These are phyloP conservation scores for Asterophora lycoperdoides DNA, from an alignment of 768 basidiomycete genomes.

Conservation along the genomic window DNA sequence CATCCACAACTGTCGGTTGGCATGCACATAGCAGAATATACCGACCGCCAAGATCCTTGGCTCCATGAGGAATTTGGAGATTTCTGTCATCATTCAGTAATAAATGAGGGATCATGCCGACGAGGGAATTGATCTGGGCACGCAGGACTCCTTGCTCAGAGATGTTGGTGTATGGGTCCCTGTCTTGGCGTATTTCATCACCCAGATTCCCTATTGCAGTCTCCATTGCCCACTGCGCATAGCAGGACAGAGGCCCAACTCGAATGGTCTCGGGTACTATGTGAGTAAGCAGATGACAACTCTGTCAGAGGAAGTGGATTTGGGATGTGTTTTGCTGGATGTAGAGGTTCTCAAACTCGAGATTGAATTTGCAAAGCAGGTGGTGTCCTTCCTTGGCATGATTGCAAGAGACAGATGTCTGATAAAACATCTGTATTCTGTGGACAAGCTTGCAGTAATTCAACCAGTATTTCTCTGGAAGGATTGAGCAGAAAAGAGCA, in stretches of 20 bases:
- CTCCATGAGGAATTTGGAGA: background rate
- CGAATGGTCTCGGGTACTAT: no score
- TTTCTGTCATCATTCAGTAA: background rate
- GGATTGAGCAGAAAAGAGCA: constrained; percentile 20
- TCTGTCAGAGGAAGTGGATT: background rate
- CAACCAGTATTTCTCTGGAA: constrained; percentile 22
- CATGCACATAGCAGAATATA: constrained; percentile 16
- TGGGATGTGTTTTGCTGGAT: no score
- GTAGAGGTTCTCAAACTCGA: constrained; percentile 8
- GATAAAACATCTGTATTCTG: no score
- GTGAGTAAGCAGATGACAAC: constrained; percentile 9
- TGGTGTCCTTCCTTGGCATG: constrained; percentile 2
- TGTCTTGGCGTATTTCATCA: no score
- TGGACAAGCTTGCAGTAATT: no score
- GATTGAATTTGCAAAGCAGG: no score
- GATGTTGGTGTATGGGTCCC: no score
- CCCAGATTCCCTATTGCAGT: no score
- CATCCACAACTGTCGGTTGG: constrained; percentile 7
- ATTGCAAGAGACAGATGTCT: constrained; percentile 11
- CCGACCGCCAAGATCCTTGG: constrained; percentile 7
- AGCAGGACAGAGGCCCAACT: background rate
- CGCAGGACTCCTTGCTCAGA: constrained; percentile 11
- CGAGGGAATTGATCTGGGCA: no score
- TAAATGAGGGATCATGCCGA: constrained; percentile 17
- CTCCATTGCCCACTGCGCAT: constrained; percentile 16